A percentile compares a stretch with the other conserved stretches of the same genome.
Conservation (phyloP, 805 yeast genomes). For the Sugiyamaella boreocaroliniensis region DNA sequence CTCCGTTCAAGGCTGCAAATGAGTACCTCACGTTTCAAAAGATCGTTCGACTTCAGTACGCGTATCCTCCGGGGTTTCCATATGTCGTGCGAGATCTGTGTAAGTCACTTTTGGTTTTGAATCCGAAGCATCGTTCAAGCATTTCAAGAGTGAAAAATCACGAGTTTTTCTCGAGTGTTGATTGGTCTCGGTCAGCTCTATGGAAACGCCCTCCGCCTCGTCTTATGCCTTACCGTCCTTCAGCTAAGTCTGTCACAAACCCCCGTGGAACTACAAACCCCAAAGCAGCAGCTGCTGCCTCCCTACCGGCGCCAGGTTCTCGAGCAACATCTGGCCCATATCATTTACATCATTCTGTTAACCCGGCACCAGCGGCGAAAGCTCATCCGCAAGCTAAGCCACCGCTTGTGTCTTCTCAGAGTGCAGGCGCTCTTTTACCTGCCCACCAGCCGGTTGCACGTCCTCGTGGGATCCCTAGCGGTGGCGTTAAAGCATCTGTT, state of each 20-base stretch:
- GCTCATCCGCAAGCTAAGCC: neutral
- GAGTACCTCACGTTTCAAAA: constrained; percentile 85
- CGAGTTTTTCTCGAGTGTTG: constrained; percentile 59
- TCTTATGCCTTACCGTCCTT: constrained; percentile 53
- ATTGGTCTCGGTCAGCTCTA: constrained; percentile 64
- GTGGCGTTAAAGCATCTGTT: constrained; percentile 7
- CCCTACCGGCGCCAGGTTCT: neutral
- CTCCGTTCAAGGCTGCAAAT: constrained; percentile 83
- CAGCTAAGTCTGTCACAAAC: constrained; percentile 6
- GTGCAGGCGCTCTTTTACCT: neutral
- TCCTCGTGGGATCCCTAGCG: constrained; percentile 6
- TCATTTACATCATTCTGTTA: neutral
- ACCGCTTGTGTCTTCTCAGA: neutral
- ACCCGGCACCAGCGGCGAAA: neutral
- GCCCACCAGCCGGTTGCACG: constrained; percentile 9
- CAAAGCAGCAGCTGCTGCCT: neutral
- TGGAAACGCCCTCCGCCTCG: constrained; percentile 70
- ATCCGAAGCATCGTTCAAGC: constrained; percentile 60
- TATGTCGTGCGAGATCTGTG: constrained; percentile 58
- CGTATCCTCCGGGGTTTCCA: constrained; percentile 65
- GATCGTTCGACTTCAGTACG: constrained; percentile 69
- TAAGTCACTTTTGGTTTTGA: constrained; percentile 55
- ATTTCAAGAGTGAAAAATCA: constrained; percentile 56
- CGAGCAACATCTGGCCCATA: neutral
- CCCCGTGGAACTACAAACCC: constrained; percentile 3